Conservation (phyloP, 805 yeast species). For the Komagataella pseudopastoris region DNA sequence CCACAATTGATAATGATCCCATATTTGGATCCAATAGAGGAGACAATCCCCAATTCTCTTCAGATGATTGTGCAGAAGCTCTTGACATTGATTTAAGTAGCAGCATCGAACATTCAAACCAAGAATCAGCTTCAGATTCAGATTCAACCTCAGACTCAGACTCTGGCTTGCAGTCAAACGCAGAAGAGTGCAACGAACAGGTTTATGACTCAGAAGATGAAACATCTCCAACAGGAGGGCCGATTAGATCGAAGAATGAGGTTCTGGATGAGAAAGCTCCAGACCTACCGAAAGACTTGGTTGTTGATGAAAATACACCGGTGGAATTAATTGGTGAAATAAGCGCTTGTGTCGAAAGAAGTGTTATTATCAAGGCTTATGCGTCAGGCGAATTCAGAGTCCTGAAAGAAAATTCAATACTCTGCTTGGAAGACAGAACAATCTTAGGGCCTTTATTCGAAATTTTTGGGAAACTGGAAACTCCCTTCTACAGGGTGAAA, state of each 20-base stretch:
- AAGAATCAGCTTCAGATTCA: constrained; percentile 7
- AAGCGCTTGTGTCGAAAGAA: constrained; percentile 54
- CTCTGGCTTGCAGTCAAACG: constrained; percentile 10
- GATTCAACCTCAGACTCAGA: constrained; percentile 10
- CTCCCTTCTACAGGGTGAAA: constrained; percentile 71
- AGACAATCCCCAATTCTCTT: neutral
- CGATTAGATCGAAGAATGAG: constrained; percentile 74
- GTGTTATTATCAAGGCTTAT: constrained; percentile 57
- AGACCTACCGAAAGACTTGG: constrained; percentile 51
- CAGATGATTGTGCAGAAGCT: neutral
- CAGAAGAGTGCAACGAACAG: constrained; percentile 14
- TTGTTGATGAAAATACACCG: constrained; percentile 43
- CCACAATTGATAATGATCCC: neutral
- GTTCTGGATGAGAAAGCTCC: constrained; percentile 55
- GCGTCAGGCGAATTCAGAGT: constrained; percentile 78
- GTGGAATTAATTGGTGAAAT: constrained; percentile 64
- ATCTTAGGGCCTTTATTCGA: constrained; percentile 73
- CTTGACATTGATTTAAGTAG: neutral
- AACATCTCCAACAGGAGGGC: constrained; percentile 26
- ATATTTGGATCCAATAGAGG: neutral
- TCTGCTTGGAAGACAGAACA: constrained; percentile 62
- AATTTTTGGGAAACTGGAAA: constrained; percentile 76
- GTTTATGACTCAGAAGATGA: constrained; percentile 30
- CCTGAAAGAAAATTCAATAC: constrained; percentile 65
- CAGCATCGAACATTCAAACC: constrained; percentile 3